Conservation (phyloP, 2,329 filamentous ascomycete species). For the Pseudogymnoascus sp. region DNA sequence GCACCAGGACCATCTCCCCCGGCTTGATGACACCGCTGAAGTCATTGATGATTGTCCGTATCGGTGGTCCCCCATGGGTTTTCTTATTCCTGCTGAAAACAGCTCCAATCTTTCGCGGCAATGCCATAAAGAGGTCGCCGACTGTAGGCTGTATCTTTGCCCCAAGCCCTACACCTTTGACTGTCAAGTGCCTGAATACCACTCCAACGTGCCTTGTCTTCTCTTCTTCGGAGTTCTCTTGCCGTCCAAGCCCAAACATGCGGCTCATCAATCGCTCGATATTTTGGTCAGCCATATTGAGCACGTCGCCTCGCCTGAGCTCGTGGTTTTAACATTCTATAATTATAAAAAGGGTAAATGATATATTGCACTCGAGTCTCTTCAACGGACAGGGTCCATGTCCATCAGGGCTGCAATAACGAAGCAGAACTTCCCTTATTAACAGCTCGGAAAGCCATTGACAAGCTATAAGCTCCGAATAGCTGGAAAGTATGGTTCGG, state of each 20-base stretch:
- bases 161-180: conserved; percentile 61
- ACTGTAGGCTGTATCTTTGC: conserved; percentile 44
- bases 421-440: not conserved
- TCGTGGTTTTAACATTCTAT: not conserved
- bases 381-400: too few relatives aligned
- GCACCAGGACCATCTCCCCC: conserved; percentile 63
- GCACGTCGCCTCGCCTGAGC: not conserved
- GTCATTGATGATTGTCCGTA: conserved; percentile 13
- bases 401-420: not conserved
- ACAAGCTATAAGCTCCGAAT: not conserved
- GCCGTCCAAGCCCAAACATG: conserved; percentile 60
- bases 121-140: conserved; percentile 29
- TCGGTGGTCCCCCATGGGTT: not conserved
- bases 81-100: conserved; percentile 10
- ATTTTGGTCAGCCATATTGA: not conserved
- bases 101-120: conserved; percentile 16
- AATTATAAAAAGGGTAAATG: not conserved
- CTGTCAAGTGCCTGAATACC: conserved; percentile 61
- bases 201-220: conserved; percentile 63
- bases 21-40: conserved; percentile 57
- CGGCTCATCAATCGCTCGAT: conserved; percentile 48
- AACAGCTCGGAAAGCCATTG: not conserved
- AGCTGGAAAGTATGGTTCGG: not conserved
- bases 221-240: conserved; percentile 59
- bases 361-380: not conserved